Conservation (phyloP, 2,329 filamentous ascomycete species). For the Pseudogymnoascus sp. region DNA sequence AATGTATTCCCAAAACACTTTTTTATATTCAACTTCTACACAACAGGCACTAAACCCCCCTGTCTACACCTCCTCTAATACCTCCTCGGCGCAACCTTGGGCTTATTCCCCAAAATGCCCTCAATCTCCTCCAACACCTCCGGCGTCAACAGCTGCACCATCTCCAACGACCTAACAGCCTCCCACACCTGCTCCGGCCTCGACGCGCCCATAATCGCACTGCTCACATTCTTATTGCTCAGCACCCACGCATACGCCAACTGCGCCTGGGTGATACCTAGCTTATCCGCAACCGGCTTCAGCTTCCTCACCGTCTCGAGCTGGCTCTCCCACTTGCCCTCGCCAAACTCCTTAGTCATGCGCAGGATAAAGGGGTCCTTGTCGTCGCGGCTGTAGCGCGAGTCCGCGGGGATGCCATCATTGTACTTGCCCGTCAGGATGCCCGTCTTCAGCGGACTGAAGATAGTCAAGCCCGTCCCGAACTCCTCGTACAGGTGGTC, state of each 20-base stretch:
- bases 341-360: slow-evolving; percentile 34
- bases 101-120: slow-evolving; percentile 49
- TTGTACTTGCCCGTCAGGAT: slow-evolving; percentile 62
- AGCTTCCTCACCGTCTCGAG: slow-evolving; percentile 53
- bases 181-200: slow-evolving; percentile 51
- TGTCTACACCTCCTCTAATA: slow-evolving; percentile 14
- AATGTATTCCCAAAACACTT: neutral
- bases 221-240: slow-evolving; percentile 52
- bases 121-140: slow-evolving; percentile 54
- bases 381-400: slow-evolving; percentile 47
- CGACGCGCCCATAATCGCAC: slow-evolving; percentile 53
- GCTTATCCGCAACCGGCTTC: slow-evolving; percentile 53
- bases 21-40: neutral
- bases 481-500: slow-evolving; percentile 50
- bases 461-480: slow-evolving; percentile 54
- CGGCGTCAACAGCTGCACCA: slow-evolving; percentile 47
- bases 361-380: slow-evolving; percentile 41
- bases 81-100: slow-evolving; percentile 29
- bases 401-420: slow-evolving; percentile 50
- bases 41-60: neutral
- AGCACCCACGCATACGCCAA: slow-evolving; percentile 56
- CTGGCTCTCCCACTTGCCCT: slow-evolving; percentile 44
- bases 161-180: slow-evolving; percentile 45
- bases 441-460: slow-evolving; percentile 51
- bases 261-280: slow-evolving; percentile 44